These are phyloP conservation scores for Amanita rubescens DNA, from an alignment of 768 basidiomycete species.

Conservation along the genomic window DNA sequence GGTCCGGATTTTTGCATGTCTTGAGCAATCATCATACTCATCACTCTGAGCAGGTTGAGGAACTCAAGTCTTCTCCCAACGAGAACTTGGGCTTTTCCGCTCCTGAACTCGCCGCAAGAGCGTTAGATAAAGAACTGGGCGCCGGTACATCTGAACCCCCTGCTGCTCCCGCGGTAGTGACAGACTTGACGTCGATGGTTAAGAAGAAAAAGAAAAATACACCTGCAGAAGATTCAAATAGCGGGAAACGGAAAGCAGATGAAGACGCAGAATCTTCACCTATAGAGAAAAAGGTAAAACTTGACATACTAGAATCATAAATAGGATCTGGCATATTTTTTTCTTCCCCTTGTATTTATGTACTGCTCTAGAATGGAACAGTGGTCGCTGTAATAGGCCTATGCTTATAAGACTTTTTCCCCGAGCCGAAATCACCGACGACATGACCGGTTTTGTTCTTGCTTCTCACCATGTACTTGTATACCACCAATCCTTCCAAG, in stretches of 20 bases:
- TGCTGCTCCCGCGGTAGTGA: slow-evolving; percentile 41
- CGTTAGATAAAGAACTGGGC: slow-evolving; percentile 66
- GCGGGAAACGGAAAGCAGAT: slow-evolving; percentile 66
- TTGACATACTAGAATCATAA: slow-evolving; percentile 33
- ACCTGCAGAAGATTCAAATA: slow-evolving; percentile 26
- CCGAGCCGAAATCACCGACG: slow-evolving; percentile 79
- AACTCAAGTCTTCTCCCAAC: slow-evolving; percentile 76
- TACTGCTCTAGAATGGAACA: slow-evolving; percentile 36
- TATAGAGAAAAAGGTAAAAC: slow-evolving; percentile 58
- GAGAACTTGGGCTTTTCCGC: slow-evolving; percentile 48
- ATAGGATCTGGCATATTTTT: not conserved
- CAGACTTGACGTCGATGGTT: slow-evolving; percentile 80
- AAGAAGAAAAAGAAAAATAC: slow-evolving; percentile 80
- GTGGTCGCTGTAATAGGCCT: slow-evolving; percentile 31
- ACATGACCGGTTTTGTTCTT: slow-evolving; percentile 67
- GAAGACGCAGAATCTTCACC: slow-evolving; percentile 38
- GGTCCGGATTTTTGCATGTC: slow-evolving; percentile 31
- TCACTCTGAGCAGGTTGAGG: slow-evolving; percentile 60
- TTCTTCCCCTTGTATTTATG: slow-evolving; percentile 1
- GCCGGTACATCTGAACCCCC: slow-evolving; percentile 26
- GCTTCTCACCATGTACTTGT: slow-evolving; percentile 92
- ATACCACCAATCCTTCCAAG: slow-evolving; percentile 86
- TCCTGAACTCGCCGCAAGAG: slow-evolving; percentile 63
- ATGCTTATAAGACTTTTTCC: slow-evolving; percentile 74
- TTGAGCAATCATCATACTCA: not conserved